These are phyloP conservation scores for Tulasnella calospora DNA, from an alignment of 768 basidiomycete genomes.

Conservation along the genomic window DNA sequence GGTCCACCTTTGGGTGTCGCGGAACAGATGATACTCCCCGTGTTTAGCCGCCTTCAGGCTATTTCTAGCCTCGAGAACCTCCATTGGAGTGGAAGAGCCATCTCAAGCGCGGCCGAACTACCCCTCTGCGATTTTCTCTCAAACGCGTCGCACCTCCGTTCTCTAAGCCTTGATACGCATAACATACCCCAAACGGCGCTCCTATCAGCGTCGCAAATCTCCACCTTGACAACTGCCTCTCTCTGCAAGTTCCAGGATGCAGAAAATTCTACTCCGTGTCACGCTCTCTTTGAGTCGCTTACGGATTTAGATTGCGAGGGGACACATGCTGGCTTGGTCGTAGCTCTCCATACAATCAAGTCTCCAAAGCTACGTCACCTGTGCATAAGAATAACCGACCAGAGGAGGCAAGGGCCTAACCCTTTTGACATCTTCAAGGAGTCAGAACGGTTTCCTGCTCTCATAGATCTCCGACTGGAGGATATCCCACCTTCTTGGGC, in stretches of 20 bases:
- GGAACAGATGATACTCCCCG: not conserved
- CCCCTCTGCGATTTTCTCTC: not conserved
- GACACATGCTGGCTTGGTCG: not conserved
- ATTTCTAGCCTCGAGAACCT: not conserved
- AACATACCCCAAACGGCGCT: not conserved
- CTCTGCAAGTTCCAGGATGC: not conserved
- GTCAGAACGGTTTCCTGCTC: not conserved
- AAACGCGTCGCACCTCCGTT: not conserved
- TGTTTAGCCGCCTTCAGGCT: not conserved
- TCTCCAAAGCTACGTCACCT: not conserved
- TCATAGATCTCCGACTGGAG: not conserved
- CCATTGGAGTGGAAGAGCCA: not conserved
- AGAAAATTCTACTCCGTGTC: not conserved
- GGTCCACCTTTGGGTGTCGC: not conserved
- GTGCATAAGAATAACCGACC: not conserved
- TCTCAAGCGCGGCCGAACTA: not conserved
- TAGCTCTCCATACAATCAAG: not conserved
- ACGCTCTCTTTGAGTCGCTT: not conserved
- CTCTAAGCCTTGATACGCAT: not conserved
- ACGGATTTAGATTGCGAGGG: not conserved
- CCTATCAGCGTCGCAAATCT: not conserved
- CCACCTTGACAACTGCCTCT: not conserved
- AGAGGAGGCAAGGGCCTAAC: not conserved
- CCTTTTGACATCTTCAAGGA: not conserved
- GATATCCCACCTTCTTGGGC: not conserved